Base-by-base conservation (phyloP, 2,329 filamentous ascomycete species). In the Colletotrichum gigasporum region DNA sequence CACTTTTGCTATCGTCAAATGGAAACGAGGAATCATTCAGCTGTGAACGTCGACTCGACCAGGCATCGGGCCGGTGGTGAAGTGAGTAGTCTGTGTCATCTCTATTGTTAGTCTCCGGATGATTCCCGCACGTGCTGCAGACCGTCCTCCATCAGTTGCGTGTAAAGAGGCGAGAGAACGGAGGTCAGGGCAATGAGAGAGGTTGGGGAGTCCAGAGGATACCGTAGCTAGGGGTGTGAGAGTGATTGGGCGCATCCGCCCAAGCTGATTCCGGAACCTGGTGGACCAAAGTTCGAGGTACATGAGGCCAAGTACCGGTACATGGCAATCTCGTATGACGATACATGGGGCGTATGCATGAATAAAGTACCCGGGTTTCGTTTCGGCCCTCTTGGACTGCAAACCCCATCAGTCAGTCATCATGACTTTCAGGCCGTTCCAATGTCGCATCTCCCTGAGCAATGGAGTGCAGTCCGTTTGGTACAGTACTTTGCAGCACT, bases 291-390 rank as follows among this genome's bases (percentile, higher is more conserved):
- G 5, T 22, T 22, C 3, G 16, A 20, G 69, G 59, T 72, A 73
- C 71, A 26, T 69, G 9, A 5, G 10, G 5, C 3, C 11, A 34
- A 70, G 72, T 73, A 73, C 63, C 57, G 52, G 71, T 73, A 73
- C 73, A 68, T 67, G 66, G 18, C 53, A 65, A 48, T 61, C 44
- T 69, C 63, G 70, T 69, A 69, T 61, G 62, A 67, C 63, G 67
- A 59, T 74, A 75, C 72, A 71, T 73, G 55, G 57, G 66, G 52
- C 55, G 45, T 63, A 61, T 70, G 70, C 69, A 71, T 65, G 57
- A 70, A 67, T 66, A 67, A 74, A 72, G 72, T 74, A 74, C 70
- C 69, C 58, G 37, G 35, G 32, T 58, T 57, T 61, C 51, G 63
- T 56, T 63, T 65, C 45, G 50, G 35, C 52, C 44, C 37, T 34